Conservation (phyloP, 352 stramenopile genomes). For the Globisporangium canariense region DNA sequence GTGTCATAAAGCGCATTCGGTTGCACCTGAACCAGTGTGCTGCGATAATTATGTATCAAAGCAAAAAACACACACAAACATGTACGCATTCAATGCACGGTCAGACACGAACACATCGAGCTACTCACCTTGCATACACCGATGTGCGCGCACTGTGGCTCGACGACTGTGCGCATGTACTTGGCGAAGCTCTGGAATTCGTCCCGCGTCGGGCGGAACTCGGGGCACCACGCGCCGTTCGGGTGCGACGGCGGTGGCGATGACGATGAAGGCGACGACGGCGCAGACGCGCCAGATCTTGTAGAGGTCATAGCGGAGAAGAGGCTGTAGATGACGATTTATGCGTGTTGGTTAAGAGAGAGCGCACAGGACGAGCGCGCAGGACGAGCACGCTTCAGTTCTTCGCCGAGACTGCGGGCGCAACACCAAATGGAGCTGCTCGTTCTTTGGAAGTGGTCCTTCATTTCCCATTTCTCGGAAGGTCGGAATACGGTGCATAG, state of each 20-base stretch:
- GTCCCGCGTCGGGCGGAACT: conserved; percentile 77
- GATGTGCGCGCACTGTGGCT: conserved; percentile 68
- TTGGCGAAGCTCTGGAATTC: conserved; percentile 85
- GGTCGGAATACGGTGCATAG: neutral
- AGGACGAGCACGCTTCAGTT: neutral
- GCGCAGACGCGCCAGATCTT: neutral
- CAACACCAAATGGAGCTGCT: neutral
- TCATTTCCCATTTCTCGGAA: neutral
- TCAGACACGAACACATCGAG: neutral
- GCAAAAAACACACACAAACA: neutral
- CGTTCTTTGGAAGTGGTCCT: neutral
- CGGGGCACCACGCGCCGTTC: conserved; percentile 63
- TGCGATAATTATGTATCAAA: neutral
- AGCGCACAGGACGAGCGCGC: neutral
- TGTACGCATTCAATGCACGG: neutral
- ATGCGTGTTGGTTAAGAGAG: neutral
- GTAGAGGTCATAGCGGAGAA: neutral
- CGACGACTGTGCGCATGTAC: conserved; percentile 84
- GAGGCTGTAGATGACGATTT: neutral
- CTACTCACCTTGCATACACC: conserved; percentile 88
- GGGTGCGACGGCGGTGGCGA: conserved; percentile 19
- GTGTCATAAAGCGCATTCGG: neutral
- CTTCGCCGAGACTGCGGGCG: neutral
- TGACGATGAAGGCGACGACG: conserved; percentile 3
- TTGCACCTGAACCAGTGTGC: neutral